phyloP scores from a whole-genome alignment of 192 early-diverging fungal species.

The Allomyces macrogynus region DNA sequence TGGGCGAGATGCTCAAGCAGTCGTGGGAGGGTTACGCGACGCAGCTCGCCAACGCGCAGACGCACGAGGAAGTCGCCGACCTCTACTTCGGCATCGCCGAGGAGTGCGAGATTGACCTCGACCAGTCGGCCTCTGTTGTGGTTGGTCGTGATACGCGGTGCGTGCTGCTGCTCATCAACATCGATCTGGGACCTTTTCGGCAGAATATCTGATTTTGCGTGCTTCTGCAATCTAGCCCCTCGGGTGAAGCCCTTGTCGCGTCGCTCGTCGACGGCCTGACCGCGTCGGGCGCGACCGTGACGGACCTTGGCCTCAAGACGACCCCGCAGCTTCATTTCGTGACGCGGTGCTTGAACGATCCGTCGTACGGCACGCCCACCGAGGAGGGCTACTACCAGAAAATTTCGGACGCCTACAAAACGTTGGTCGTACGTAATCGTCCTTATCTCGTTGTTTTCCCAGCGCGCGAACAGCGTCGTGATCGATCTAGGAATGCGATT shows the following conservation, averaged over 20 bases:
- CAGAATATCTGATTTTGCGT: neutral
- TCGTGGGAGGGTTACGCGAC: constrained; percentile 88
- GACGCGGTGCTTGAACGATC: constrained; percentile 70
- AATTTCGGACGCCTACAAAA: constrained; percentile 61
- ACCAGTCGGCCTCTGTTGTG: constrained; percentile 46
- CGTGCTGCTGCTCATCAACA: constrained; percentile 1
- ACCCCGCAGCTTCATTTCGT: constrained; percentile 96
- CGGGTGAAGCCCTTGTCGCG: constrained; percentile 55
- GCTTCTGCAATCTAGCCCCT: constrained; percentile 38
- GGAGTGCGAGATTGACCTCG: constrained; percentile 48
- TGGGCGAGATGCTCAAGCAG: constrained; percentile 95
- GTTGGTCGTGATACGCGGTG: constrained; percentile 84
- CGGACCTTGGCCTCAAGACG: constrained; percentile 71
- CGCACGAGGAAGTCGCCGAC: constrained; percentile 34
- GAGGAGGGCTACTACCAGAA: constrained; percentile 85
- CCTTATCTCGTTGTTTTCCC: neutral
- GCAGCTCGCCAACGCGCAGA: constrained; percentile 61
- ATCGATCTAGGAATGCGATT: neutral
- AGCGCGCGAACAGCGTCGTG: neutral
- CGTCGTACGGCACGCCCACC: constrained; percentile 69
- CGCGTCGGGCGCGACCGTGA: constrained; percentile 41
- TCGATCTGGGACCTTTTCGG: neutral
- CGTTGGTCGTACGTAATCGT: constrained; percentile 41
- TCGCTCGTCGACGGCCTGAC: constrained; percentile 65
- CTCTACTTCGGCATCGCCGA: constrained; percentile 41